Percentiles rank a stretch among this genome's conserved stretches.
Conservation (phyloP, 345 rosid genomes). For the Adansonia digitata region DNA sequence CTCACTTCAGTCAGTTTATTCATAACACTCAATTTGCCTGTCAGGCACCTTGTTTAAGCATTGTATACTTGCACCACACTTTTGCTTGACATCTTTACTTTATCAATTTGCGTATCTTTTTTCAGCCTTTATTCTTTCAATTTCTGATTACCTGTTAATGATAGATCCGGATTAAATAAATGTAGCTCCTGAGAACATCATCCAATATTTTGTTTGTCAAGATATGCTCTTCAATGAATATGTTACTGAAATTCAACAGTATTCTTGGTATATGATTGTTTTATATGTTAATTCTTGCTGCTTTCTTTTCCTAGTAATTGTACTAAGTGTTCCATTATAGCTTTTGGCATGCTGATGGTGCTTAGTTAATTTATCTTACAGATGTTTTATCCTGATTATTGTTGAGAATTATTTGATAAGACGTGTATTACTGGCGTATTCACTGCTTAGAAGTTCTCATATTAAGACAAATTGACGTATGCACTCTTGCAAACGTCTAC, state of each 20-base stretch:
- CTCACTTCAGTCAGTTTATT: not conserved
- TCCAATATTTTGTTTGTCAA: not conserved
- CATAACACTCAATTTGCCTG: not conserved
- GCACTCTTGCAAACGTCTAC: constrained; percentile 9
- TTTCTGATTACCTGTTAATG: not conserved
- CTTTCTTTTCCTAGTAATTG: not conserved
- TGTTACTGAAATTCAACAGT: not conserved
- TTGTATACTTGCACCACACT: not conserved
- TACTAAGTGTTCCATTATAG: not conserved
- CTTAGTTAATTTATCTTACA: not conserved
- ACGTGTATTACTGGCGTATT: not conserved
- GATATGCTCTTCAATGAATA: not conserved
- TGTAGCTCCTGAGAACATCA: not conserved
- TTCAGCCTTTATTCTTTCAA: not conserved
- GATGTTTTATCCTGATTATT: constrained; percentile 2
- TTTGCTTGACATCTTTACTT: not conserved
- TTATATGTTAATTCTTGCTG: not conserved
- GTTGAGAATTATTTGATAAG: constrained; percentile 1
- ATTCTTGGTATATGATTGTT: not conserved
- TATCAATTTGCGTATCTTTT: not conserved
- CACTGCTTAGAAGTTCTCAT: constrained; percentile 11
- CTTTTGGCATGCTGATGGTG: not conserved
- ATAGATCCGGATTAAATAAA: not conserved
- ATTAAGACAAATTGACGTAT: constrained; percentile 1
- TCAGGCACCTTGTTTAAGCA: not conserved